Evolutionary conservation across 2,329 filamentous ascomycete species (phyloP), one percentile per base, ranked within the genome.

Genomic region (Aureobasidium subglaciale): DNA sequence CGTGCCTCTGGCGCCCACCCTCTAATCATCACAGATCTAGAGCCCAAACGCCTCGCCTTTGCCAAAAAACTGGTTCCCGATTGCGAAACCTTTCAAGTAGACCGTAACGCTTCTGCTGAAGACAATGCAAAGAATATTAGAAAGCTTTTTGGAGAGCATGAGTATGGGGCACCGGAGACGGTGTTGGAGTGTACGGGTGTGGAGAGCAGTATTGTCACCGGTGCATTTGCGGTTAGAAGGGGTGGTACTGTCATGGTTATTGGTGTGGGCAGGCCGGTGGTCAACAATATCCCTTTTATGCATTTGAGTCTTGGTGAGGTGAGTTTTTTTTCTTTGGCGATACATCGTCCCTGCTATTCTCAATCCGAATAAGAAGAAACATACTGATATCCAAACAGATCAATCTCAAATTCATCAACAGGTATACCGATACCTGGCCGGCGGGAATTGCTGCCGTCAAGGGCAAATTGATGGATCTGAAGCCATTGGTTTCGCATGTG

Each of bases 1-100:
- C 74, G 78, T 30, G 83, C 83, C 0, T 83, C 80, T 0, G 83
- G 83, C 0, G 91, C 92, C 0, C 80, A 79, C 58, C 91, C 85
- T 65, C 79, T 96, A 5, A 84, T 95, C 22, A 83, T 83, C 6
- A 90, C 95, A 34, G 92, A 96, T 74, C 90, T 97, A 62, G 84
- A 95, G 59, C 80, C 84, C 62, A 74, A 79, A 60, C 83, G 91
- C 70, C 77, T 96, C 59, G 82, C 88, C 57, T 93, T 96, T 66
- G 91, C 92, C 13, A 76, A 75, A 63, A 72, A 73, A 25, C 92
- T 89, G 63, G 81, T 81, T 1, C 66, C 65, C 9, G 62, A 60
- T 1, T 63, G 61, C 41, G 54, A 61, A 1, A 63, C 65, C 1
- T 65, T 64, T 35, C 60, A 62, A 38, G 63, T 69, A 27, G 56